These are phyloP conservation scores for Ceratobasidium sp. DNA, from an alignment of 1,284 basidiomycete genomes.

Conservation along the genomic window DNA sequence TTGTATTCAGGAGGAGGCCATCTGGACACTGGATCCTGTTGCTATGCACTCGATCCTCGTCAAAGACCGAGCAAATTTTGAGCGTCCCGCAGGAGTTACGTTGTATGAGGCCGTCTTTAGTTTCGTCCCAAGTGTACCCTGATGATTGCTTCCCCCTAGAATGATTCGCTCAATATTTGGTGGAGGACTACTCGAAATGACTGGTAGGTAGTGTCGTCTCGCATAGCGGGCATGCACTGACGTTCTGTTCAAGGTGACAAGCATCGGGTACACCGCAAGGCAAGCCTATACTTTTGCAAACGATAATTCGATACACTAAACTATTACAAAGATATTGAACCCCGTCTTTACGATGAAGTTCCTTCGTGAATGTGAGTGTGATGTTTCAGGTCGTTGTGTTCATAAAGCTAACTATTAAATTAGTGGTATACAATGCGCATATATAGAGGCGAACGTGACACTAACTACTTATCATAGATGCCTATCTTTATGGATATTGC, in stretches of 20 bases:
- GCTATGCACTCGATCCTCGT: constrained; percentile 58
- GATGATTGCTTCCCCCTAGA: constrained; percentile 49
- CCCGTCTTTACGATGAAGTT: constrained; percentile 60
- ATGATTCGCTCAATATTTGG: constrained; percentile 49
- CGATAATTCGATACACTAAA: constrained; percentile 51
- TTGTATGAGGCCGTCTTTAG: constrained; percentile 51
- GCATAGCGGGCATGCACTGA: not conserved
- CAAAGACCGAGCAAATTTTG: constrained; percentile 60
- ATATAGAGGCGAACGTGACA: not conserved
- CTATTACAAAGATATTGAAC: constrained; percentile 59
- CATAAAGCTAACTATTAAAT: not conserved
- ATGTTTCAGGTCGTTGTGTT: not conserved
- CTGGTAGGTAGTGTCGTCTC: not conserved
- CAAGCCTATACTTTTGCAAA: constrained; percentile 53
- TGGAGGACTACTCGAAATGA: constrained; percentile 51
- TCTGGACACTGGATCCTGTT: constrained; percentile 61
- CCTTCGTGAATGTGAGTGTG: constrained; percentile 51
- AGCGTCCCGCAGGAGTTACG: constrained; percentile 61
- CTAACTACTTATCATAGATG: constrained; percentile 48
- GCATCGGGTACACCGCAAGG: constrained; percentile 37
- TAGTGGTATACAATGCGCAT: constrained; percentile 19
- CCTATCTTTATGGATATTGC: constrained; percentile 59
- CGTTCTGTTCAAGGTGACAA: not conserved
- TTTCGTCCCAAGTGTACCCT: constrained; percentile 44
- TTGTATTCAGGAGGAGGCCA: constrained; percentile 53